Base-by-base conservation (phyloP, 1,284 basidiomycete genomes). In the Tilletia horrida region DNA sequence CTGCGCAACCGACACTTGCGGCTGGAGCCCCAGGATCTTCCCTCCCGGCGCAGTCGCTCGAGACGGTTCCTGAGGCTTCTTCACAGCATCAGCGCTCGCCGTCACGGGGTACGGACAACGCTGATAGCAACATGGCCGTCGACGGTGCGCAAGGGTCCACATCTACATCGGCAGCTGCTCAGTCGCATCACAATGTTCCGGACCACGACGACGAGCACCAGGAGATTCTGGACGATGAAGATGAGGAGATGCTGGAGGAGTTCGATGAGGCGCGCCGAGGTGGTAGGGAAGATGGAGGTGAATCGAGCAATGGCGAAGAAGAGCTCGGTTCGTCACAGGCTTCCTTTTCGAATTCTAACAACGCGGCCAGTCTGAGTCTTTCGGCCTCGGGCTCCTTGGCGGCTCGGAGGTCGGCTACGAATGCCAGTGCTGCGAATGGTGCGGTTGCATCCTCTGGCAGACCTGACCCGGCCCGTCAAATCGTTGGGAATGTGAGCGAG, bases 321-420 rank as follows among this genome's bases (percentile, higher is more conserved):
- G 29, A 16, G 27, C 35, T n/a, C 13, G 45, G 40, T 2, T 63
- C 40, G 13, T 52, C 50, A 45, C 25, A 27, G n/a, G 50, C 67
- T 9, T 61, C 57, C 25, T 48, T 62, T 16, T 62, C 64, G 7
- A 44, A 35, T 23, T 23, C 59, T 8, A 23, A 66, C 47, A 66
- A 64, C 9, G 67, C 66, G 6, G 16, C 62, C 23, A 62, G 57
- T 9, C 64, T 62, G 42, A 64, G 59, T 16, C 62, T 66, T 0
- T 66, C 65, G 23, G 70, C 71, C 1, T 63, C 63, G 9, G 70
- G 72, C 47, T 70, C 72, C 21, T 68, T 70, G 2, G 16, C 65
- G 3, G 68, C 69, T 8, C 61, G 72, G 48, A 66, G 62, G 0
- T 73, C 72, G 27, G 35, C 35, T 4, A 40, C 35, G 6, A 40